These are phyloP conservation scores for Syncephalis fuscata DNA, from an alignment of 371 early-diverging fungal species.

Conservation along the genomic window DNA sequence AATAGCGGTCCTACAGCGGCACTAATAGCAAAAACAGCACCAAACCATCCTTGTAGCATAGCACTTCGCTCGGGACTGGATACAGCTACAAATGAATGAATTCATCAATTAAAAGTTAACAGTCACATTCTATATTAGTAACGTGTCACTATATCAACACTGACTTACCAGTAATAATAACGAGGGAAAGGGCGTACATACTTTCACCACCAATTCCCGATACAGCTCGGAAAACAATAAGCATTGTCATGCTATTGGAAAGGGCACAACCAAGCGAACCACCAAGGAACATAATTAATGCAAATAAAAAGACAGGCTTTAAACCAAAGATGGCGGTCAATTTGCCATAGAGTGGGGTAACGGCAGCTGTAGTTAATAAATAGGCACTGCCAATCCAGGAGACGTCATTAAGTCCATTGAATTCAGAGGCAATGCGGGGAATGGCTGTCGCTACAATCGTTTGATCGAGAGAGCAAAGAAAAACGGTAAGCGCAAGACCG, in stretches of 20 bases:
- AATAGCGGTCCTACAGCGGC: constrained; percentile 50
- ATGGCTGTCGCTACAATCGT: constrained; percentile 68
- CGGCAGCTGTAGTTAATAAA: constrained; percentile 51
- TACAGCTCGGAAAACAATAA: constrained; percentile 58
- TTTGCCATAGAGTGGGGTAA: constrained; percentile 54
- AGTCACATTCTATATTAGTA: too few relatives aligned
- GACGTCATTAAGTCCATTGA: constrained; percentile 35
- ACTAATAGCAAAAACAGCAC: constrained; percentile 31
- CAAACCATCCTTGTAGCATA: constrained; percentile 10
- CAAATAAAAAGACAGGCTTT: constrained; percentile 30
- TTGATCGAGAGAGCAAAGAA: constrained; percentile 44
- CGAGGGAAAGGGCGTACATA: constrained; percentile 39
- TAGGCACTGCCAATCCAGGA: constrained; percentile 65
- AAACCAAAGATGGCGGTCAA: constrained; percentile 53
- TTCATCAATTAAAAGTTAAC: too few relatives aligned
- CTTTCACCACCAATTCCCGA: constrained; percentile 74
- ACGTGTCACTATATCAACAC: too few relatives aligned
- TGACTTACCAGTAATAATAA: constrained; percentile 50
- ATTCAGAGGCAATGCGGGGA: constrained; percentile 56
- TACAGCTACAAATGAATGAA: too few relatives aligned
- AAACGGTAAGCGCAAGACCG: constrained; percentile 22
- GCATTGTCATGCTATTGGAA: constrained; percentile 24
- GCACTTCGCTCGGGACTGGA: too few relatives aligned
- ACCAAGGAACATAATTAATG: constrained; percentile 28
- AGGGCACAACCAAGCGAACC: constrained; percentile 39